phyloP scores from a whole-genome alignment of 768 basidiomycete genomes.

The Termitomyces sp. region DNA sequence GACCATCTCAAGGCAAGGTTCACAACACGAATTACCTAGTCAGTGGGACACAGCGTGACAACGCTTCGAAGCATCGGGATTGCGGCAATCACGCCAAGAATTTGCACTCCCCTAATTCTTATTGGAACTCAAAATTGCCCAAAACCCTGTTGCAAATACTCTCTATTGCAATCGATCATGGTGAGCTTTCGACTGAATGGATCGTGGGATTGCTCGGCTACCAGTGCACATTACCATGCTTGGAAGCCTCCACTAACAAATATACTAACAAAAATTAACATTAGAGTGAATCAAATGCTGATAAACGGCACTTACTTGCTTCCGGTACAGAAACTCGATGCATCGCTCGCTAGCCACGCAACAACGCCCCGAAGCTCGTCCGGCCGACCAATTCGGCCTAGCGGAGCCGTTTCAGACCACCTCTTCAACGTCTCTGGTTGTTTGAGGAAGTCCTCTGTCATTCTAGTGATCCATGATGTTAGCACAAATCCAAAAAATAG shows the following conservation, averaged over 20 bases:
- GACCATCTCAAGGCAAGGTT: too few species aligned
- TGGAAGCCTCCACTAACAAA: constrained; percentile 58
- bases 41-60: too few species aligned
- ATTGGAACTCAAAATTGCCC: too few species aligned
- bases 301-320: constrained; percentile 53
- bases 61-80: too few species aligned
- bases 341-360: constrained; percentile 68
- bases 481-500: background rate
- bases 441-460: constrained; percentile 68
- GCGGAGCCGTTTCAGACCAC: constrained; percentile 63
- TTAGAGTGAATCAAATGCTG: background rate
- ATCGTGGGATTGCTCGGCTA: too few species aligned
- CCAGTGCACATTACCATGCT: constrained; percentile 37
- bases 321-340: constrained; percentile 73
- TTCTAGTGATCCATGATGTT: constrained; percentile 31
- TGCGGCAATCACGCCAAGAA: too few species aligned
- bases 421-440: constrained; percentile 53
- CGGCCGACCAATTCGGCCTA: constrained; percentile 65
- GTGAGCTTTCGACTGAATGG: too few species aligned
- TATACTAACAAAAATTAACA: constrained; percentile 33
- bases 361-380: constrained; percentile 71
- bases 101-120: too few species aligned
- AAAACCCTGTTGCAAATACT: too few species aligned
- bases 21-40: too few species aligned
- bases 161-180: too few species aligned